Conservation (phyloP, 192 early-diverging fungal species). For the Dissophora globulifera region DNA sequence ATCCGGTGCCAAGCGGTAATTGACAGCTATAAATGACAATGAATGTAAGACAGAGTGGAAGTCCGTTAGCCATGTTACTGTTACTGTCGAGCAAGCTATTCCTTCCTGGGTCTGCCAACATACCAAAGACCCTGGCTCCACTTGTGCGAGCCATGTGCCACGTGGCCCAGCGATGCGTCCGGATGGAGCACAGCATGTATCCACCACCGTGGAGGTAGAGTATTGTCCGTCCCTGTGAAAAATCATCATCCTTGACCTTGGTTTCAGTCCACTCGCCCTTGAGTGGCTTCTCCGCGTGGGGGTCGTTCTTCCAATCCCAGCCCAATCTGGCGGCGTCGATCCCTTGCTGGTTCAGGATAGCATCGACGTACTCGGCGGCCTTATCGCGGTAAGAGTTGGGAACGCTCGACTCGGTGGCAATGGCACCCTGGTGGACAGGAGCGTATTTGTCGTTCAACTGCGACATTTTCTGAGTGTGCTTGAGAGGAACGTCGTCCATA, state of each 20-base stretch:
- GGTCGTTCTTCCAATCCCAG: slow-evolving; percentile 64
- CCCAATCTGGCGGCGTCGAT: slow-evolving; percentile 50
- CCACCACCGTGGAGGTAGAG: slow-evolving; percentile 85
- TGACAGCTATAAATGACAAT: too few relatives aligned
- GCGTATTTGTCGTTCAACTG: slow-evolving; percentile 28
- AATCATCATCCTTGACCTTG: slow-evolving; percentile 41
- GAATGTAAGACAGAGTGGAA: too few relatives aligned
- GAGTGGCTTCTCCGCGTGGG: slow-evolving; percentile 40
- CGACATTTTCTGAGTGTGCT: slow-evolving; percentile 40
- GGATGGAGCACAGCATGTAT: slow-evolving; percentile 63
- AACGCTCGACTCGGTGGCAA: slow-evolving; percentile 16
- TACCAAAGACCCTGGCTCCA: slow-evolving; percentile 53
- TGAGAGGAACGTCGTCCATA: slow-evolving; percentile 37
- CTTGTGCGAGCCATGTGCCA: slow-evolving; percentile 61
- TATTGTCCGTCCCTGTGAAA: slow-evolving; percentile 63
- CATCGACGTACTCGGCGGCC: slow-evolving; percentile 42
- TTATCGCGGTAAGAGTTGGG: slow-evolving; percentile 50
- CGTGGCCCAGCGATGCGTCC: slow-evolving; percentile 57
- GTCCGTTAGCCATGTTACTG: too few relatives aligned
- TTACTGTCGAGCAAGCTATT: too few relatives aligned
- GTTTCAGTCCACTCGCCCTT: slow-evolving; percentile 60
- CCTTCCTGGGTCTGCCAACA: not conserved
- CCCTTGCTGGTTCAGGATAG: slow-evolving; percentile 26
- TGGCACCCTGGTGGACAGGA: slow-evolving; percentile 43
- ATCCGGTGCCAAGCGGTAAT: slow-evolving; percentile 88